Percentiles rank a stretch among this genome's conserved stretches.
phyloP scores from a whole-genome alignment of 805 yeast species.

The Kodamaea restingae region DNA sequence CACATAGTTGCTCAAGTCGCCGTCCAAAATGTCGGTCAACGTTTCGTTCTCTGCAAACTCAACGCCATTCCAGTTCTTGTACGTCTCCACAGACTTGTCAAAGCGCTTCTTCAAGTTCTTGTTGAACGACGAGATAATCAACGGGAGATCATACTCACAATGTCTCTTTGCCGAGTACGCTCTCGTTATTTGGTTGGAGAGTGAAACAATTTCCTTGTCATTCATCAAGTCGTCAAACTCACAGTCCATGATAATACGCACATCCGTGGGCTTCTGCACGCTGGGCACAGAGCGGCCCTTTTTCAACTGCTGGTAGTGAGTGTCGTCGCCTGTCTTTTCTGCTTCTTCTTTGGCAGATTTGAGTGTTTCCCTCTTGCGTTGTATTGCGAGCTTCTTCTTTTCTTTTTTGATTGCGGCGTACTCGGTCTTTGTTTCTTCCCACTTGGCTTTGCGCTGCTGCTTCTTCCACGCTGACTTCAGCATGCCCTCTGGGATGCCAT shows the following conservation, averaged over 20 bases:
- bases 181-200: constrained; percentile 77
- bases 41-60: constrained; percentile 39
- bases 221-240: constrained; percentile 87
- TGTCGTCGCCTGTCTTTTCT: constrained; percentile 24
- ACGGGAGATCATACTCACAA: constrained; percentile 51
- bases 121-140: constrained; percentile 62
- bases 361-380: constrained; percentile 21
- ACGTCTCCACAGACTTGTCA: constrained; percentile 55
- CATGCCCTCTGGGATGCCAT: constrained; percentile 76
- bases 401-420: constrained; percentile 52
- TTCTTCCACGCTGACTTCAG: constrained; percentile 83
- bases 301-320: constrained; percentile 22
- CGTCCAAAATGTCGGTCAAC: constrained; percentile 27
- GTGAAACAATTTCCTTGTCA: constrained; percentile 62
- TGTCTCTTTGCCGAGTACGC: constrained; percentile 75
- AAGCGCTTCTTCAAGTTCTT: constrained; percentile 65
- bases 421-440: constrained; percentile 64
- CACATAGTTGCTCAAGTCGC: constrained; percentile 39
- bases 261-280: constrained; percentile 47
- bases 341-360: constrained; percentile 12
- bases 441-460: constrained; percentile 50
- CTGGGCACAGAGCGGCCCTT: constrained; percentile 34
- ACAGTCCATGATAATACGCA: constrained; percentile 75
- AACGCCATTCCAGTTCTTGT: constrained; percentile 66
- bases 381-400: constrained; percentile 42